These are phyloP conservation scores for Lachancea quebecensis DNA, from an alignment of 805 yeast species.

Conservation along the genomic window DNA sequence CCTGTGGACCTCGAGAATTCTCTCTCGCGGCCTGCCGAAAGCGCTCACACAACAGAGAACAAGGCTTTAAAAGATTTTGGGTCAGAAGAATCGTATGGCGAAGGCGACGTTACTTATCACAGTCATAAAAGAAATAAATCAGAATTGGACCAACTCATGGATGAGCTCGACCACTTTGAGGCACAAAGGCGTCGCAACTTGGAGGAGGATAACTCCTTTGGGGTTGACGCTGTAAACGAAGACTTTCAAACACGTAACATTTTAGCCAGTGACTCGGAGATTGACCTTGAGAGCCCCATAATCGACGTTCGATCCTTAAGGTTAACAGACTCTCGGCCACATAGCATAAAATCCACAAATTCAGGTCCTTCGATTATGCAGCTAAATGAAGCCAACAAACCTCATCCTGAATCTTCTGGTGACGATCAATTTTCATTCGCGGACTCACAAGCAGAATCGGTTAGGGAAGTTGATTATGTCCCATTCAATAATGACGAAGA, in stretches of 20 bases:
- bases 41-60: neutral
- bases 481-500: conserved; percentile 8
- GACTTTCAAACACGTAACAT: neutral
- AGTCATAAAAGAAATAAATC: conserved; percentile 27
- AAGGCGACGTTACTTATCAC: neutral
- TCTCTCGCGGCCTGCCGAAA: neutral
- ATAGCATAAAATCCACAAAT: no score
- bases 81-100: neutral
- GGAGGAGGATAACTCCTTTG: neutral
- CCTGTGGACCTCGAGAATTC: neutral
- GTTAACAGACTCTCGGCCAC: no score
- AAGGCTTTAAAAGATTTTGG: neutral
- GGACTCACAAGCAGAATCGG: conserved; percentile 13
- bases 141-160: conserved; percentile 30
- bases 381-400: no score
- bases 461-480: conserved; percentile 15
- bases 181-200: conserved; percentile 4
- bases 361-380: no score
- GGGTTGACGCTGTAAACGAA: neutral
- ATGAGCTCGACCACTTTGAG: conserved; percentile 27
- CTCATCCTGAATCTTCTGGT: neutral
- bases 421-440: conserved; percentile 16
- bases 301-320: no score
- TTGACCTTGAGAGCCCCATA: no score
- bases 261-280: no score